Base-by-base conservation (phyloP, 139 green algal species). In the Volvox reticuliferus region DNA sequence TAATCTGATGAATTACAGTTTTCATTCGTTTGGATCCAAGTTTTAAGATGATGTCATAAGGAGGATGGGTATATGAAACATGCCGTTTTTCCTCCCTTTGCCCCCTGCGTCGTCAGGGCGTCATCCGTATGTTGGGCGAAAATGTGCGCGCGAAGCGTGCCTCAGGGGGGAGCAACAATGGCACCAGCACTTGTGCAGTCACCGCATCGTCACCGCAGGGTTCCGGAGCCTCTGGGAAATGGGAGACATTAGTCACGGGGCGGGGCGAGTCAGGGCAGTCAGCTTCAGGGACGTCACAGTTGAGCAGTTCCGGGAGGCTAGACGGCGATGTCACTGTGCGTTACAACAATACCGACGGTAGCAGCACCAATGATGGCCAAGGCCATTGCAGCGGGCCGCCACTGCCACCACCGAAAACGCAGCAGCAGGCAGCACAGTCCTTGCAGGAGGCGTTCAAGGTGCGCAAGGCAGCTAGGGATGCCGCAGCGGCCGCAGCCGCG, bases 371-470 rank as follows among this genome's bases (percentile, higher is more conserved):
- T 55, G 44, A 55, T 55, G 44, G 5, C 44, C 44, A 55, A 14
- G 44, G 44, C 44, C 44, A 55, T 55, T 55, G 9, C 77, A 19
- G 33, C 77, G 16, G 2, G 35, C 20, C 44, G 1, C 37, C 22
- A 28, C 37, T 2, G 50, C 79, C 37, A 37, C 44, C 30, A 3
- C 22, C 26, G 22, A 5, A 5, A 5, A 55, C 44, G 44, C 44
- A 55, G n/a, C n/a, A 22, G 37, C 13, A 36, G 12, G 18, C n/a
- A 30, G 12, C 80, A 26, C 80, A 73, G 55, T 75, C 80, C 19
- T 30, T 86, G 28, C 50, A 71, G 55, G 80, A 86, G 1, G 80
- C 80, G 1, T 86, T 86, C 80, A 73, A 73, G 37, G 80, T 50
- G 55, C 80, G 80, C 55, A 86, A 62, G 50, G 55, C 50, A 30